Percentiles rank a stretch among this genome's conserved stretches.
These are phyloP conservation scores for Suillus subalutaceus DNA, from an alignment of 768 basidiomycete genomes.

Conservation along the genomic window DNA sequence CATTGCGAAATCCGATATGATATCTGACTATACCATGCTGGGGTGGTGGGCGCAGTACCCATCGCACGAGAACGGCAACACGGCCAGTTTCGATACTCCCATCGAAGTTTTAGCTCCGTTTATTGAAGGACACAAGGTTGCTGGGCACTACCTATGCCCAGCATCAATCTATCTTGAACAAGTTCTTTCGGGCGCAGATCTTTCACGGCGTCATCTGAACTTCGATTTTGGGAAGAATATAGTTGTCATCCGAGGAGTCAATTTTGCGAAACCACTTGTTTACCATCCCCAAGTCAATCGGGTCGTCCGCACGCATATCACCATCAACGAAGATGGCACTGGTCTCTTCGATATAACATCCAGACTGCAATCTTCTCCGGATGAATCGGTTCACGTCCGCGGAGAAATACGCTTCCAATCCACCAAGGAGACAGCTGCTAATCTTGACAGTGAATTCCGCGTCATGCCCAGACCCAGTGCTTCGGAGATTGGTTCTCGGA, in stretches of 20 bases:
- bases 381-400: conserved; percentile 44
- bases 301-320: conserved; percentile 43
- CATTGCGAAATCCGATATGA: background rate
- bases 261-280: conserved; percentile 60
- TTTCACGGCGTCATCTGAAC: conserved; percentile 37
- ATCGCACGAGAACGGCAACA: conserved; percentile 31
- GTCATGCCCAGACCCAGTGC: conserved; percentile 37
- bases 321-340: conserved; percentile 35
- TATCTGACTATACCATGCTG: conserved; percentile 40
- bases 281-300: conserved; percentile 37
- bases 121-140: conserved; percentile 63
- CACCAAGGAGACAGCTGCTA: conserved; percentile 32
- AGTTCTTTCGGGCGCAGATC: conserved; percentile 47
- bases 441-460: conserved; percentile 42
- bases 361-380: conserved; percentile 28
- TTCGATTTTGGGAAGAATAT: conserved; percentile 35
- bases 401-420: conserved; percentile 49
- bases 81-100: conserved; percentile 58
- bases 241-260: conserved; percentile 44
- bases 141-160: conserved; percentile 58
- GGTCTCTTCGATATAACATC: conserved; percentile 55
- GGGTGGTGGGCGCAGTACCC: conserved; percentile 47
- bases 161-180: conserved; percentile 69
- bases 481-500: conserved; percentile 31
- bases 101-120: conserved; percentile 44